A percentile compares a stretch with the other conserved stretches of the same genome.
Evolutionary conservation across 208 protist species (phyloP).

Genomic region (Trypanosoma lewisi): DNA sequence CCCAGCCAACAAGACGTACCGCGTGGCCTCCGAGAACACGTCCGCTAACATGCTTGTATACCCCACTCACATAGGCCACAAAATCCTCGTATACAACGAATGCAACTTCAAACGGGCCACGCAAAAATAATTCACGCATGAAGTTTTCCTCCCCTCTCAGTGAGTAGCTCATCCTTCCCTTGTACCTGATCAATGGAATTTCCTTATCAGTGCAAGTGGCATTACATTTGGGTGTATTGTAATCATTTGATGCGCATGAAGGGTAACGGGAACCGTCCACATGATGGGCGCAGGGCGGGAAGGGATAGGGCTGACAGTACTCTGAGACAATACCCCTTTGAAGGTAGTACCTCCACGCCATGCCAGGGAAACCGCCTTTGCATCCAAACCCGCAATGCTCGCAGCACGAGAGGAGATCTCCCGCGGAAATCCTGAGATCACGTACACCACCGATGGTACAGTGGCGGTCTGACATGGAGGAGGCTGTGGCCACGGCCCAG

Average conservation of each 20-base stretch:
- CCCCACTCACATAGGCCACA: constrained; percentile 83
- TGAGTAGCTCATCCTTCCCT: constrained; percentile 43
- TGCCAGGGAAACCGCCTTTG: constrained; percentile 72
- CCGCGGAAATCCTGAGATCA: constrained; percentile 61
- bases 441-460: constrained; percentile 73
- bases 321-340: constrained; percentile 63
- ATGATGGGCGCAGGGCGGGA: constrained; percentile 76
- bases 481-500: constrained; percentile 89
- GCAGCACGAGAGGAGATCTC: constrained; percentile 84
- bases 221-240: constrained; percentile 79
- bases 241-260: constrained; percentile 54
- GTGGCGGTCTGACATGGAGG: constrained; percentile 84
- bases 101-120: constrained; percentile 87
- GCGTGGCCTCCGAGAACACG: constrained; percentile 77
- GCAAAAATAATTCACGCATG: constrained; percentile 79
- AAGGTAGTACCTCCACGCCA: constrained; percentile 73
- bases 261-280: constrained; percentile 52
- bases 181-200: constrained; percentile 44
- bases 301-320: constrained; percentile 83
- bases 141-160: constrained; percentile 60
- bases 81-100: constrained; percentile 92
- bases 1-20: constrained; percentile 88
- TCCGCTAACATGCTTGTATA: constrained; percentile 84
- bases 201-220: constrained; percentile 39
- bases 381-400: constrained; percentile 73